Conservation (phyloP, 768 basidiomycete genomes). For the Mycena maculata region DNA sequence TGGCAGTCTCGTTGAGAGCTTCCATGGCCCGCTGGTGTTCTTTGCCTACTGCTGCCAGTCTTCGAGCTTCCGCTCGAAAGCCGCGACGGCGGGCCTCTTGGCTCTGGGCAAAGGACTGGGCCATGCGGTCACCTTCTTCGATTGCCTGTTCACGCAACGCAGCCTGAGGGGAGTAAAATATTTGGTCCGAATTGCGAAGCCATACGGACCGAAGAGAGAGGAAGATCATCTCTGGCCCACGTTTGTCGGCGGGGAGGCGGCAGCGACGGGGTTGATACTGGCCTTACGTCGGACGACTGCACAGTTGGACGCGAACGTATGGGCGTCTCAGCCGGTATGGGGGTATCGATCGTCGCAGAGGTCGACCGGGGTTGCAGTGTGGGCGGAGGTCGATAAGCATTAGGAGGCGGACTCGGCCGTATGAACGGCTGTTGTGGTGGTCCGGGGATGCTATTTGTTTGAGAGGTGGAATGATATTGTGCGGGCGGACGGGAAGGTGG, state of each 20-base stretch:
- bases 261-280: neutral
- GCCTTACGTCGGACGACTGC: neutral
- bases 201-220: constrained; percentile 11
- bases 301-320: neutral
- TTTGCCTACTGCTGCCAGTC: neutral
- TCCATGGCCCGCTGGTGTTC: constrained; percentile 2
- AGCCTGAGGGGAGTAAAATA: constrained; percentile 2
- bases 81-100: neutral
- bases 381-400: neutral
- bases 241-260: constrained; percentile 3
- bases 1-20: constrained; percentile 11
- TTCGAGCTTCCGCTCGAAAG: neutral
- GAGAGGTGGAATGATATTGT: neutral
- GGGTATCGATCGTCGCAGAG: too few species aligned
- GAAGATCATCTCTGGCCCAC: neutral
- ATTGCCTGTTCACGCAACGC: constrained; percentile 9
- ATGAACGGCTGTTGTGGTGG: neutral
- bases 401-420: neutral
- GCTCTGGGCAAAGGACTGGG: neutral
- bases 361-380: neutral
- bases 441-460: neutral
- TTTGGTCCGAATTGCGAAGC: neutral
- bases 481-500: too few species aligned
- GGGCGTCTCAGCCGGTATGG: too few species aligned
- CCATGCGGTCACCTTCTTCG: neutral